Conservation (phyloP, 805 yeast species). For the Priceomyces castillae region DNA sequence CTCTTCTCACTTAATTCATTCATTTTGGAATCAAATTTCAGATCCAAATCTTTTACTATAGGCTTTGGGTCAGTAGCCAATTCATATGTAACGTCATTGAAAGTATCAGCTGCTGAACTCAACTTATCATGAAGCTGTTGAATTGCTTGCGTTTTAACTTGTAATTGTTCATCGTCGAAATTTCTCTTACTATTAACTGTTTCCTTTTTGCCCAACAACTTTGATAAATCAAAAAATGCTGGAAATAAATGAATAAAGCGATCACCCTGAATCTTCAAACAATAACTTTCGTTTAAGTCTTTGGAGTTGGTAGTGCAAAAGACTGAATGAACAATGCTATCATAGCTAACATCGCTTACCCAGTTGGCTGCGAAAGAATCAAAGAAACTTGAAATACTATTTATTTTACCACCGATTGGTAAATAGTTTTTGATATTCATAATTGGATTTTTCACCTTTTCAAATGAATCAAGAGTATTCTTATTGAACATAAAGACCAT, state of each 20-base stretch:
- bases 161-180: neutral
- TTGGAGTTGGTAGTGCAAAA: constrained; percentile 40
- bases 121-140: constrained; percentile 19
- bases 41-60: constrained; percentile 11
- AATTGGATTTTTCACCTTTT: constrained; percentile 14
- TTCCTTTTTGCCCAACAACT: constrained; percentile 6
- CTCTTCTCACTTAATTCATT: neutral
- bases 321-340: constrained; percentile 36
- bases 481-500: constrained; percentile 29
- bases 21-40: constrained; percentile 9
- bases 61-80: constrained; percentile 16
- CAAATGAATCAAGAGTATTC: constrained; percentile 2
- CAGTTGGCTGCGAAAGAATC: constrained; percentile 42
- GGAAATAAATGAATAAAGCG: constrained; percentile 19
- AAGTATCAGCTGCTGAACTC: constrained; percentile 11
- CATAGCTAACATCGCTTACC: constrained; percentile 30
- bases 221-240: constrained; percentile 15
- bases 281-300: constrained; percentile 18
- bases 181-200: neutral
- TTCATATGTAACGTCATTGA: constrained; percentile 15
- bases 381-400: constrained; percentile 32
- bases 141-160: constrained; percentile 18
- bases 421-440: constrained; percentile 22
- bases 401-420: constrained; percentile 7
- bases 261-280: constrained; percentile 37